Evolutionary conservation across 257 asterid genomes (phyloP).

Genomic region (Solanum rostratum): DNA sequence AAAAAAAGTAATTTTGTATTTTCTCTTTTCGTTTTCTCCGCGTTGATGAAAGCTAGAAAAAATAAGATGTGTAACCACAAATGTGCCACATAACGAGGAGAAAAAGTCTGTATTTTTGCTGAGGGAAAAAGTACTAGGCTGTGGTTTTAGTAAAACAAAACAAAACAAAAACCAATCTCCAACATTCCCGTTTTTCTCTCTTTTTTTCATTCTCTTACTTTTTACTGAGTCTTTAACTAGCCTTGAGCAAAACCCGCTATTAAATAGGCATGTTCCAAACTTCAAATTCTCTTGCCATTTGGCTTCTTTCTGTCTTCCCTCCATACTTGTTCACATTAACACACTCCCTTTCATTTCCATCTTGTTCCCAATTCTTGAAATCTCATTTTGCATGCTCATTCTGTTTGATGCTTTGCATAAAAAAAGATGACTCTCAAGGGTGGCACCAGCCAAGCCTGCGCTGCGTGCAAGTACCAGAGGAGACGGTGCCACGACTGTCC

Average conservation of each 20-base stretch:
- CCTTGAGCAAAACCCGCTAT: conserved; percentile 12
- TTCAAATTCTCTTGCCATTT: conserved; percentile 12
- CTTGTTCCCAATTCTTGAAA: background rate
- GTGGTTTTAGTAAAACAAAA: background rate
- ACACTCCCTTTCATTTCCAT: background rate
- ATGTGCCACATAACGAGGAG: conserved; percentile 16
- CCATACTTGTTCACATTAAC: background rate
- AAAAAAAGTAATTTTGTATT: background rate
- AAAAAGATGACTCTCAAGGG: conserved; percentile 65
- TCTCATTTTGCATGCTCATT: background rate
- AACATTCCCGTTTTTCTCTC: conserved; percentile 22
- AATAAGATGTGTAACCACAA: conserved; percentile 11
- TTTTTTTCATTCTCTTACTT: conserved; percentile 4
- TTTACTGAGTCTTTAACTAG: conserved; percentile 40
- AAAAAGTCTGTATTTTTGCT: background rate
- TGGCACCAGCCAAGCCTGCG: conserved; percentile 91
- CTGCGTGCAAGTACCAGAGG: conserved; percentile 84
- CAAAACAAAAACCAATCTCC: conserved; percentile 17
- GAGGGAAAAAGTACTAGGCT: conserved; percentile 9
- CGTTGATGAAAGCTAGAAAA: background rate
- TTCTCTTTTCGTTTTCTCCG: background rate
- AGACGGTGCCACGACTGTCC: conserved; percentile 72
- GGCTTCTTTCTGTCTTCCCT: conserved; percentile 3
- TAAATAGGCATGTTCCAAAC: conserved; percentile 11
- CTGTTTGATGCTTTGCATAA: background rate